These are phyloP conservation scores for Gossypium schwendimanii DNA, from an alignment of 441 rosid species.

Conservation along the genomic window DNA sequence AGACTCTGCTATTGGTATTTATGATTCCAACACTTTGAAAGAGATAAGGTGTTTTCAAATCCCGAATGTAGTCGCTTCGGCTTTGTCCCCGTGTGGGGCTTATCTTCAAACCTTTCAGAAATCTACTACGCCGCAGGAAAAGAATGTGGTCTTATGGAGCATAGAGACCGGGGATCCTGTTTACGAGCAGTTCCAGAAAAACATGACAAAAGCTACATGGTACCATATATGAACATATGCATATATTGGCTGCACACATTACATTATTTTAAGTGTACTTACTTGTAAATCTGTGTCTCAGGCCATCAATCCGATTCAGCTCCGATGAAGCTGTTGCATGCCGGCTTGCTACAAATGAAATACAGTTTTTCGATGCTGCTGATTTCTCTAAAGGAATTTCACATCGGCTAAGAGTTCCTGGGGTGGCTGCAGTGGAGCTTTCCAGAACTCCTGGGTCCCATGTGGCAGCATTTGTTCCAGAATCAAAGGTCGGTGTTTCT, in stretches of 20 bases:
- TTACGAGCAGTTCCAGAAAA: constrained; percentile 63
- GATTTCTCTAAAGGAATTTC: constrained; percentile 73
- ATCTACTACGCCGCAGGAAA: constrained; percentile 65
- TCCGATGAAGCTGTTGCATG: constrained; percentile 77
- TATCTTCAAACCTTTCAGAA: constrained; percentile 85
- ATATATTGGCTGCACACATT: not conserved
- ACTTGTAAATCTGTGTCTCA: constrained; percentile 26
- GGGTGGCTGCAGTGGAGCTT: constrained; percentile 70
- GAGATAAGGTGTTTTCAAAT: constrained; percentile 61
- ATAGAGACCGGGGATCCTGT: constrained; percentile 55
- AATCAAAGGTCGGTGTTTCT: constrained; percentile 58
- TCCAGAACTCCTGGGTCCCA: constrained; percentile 74
- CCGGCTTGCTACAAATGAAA: constrained; percentile 78
- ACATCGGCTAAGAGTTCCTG: constrained; percentile 60
- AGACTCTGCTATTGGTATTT: constrained; percentile 42
- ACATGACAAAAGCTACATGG: constrained; percentile 74
- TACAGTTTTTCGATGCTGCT: constrained; percentile 69
- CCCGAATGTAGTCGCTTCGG: constrained; percentile 48
- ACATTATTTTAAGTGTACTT: constrained; percentile 2
- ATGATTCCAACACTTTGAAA: constrained; percentile 46
- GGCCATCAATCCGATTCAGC: constrained; percentile 76
- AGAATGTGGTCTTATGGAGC: constrained; percentile 66
- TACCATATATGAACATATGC: constrained; percentile 15
- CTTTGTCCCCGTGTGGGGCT: constrained; percentile 69
- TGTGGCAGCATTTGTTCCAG: constrained; percentile 80